phyloP scores from a whole-genome alignment of 306 rosid genomes.

The Nissolia schottii region DNA sequence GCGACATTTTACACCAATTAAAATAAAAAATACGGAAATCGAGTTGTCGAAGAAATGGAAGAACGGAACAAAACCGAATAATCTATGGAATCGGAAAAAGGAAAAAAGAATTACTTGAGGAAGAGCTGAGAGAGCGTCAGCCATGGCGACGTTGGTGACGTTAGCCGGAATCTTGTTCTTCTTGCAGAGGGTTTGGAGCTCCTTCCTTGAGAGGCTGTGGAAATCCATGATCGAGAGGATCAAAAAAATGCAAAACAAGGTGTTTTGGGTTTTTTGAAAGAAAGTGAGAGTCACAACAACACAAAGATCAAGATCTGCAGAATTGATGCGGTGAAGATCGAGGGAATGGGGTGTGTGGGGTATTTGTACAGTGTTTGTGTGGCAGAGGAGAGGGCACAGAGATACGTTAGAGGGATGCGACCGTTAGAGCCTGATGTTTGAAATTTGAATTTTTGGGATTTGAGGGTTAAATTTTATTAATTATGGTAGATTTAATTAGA shows the following conservation, averaged over 20 bases:
- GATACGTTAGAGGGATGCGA: slow-evolving; percentile 41
- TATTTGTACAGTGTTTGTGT: slow-evolving; percentile 1
- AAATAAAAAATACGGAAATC: neutral
- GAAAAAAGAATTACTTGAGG: slow-evolving; percentile 29
- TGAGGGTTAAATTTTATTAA: neutral
- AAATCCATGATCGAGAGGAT: slow-evolving; percentile 51
- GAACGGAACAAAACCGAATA: neutral
- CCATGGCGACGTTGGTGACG: slow-evolving; percentile 83
- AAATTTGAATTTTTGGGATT: slow-evolving; percentile 24
- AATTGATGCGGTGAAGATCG: neutral
- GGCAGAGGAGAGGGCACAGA: neutral
- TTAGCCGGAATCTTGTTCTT: slow-evolving; percentile 89
- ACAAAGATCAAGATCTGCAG: neutral
- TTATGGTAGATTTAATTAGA: neutral
- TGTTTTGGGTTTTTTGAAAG: slow-evolving; percentile 30
- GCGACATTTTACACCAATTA: neutral
- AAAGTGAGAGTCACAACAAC: neutral
- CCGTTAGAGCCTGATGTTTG: slow-evolving; percentile 49
- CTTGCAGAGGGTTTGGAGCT: slow-evolving; percentile 86
- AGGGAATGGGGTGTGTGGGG: neutral
- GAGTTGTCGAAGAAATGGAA: neutral
- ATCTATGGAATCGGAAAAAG: neutral
- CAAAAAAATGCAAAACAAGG: slow-evolving; percentile 48
- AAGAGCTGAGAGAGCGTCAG: slow-evolving; percentile 67
- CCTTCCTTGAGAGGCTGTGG: slow-evolving; percentile 69